Evolutionary conservation across 305 asterid genomes (phyloP).

Genomic region (Solanum hybrid): DNA sequence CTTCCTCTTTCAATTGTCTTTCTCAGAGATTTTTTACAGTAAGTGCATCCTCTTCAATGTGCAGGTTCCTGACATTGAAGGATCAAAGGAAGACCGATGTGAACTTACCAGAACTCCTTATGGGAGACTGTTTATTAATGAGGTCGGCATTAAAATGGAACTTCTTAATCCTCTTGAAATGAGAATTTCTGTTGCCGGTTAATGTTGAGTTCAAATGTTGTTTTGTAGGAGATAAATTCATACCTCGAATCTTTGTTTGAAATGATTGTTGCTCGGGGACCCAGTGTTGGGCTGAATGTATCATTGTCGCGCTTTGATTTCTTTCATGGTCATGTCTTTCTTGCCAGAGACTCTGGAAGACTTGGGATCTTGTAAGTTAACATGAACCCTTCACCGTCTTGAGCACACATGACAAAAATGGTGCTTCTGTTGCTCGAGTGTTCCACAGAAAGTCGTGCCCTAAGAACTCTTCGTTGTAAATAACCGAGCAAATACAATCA

Average conservation of each 20-base stretch:
- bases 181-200: background rate
- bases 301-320: constrained; percentile 78
- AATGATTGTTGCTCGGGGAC: constrained; percentile 62
- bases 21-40: background rate
- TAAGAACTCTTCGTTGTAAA: background rate
- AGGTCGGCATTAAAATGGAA: constrained; percentile 18
- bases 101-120: constrained; percentile 77
- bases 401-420: background rate
- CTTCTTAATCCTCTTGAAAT: background rate
- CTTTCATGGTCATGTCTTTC: constrained; percentile 84
- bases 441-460: background rate
- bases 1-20: background rate
- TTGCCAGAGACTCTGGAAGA: constrained; percentile 65
- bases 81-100: constrained; percentile 51
- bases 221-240: constrained; percentile 71
- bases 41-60: background rate
- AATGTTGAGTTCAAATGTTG: constrained; percentile 11
- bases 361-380: constrained; percentile 88
- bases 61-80: constrained; percentile 88
- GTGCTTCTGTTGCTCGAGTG: background rate
- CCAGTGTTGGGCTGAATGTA: constrained; percentile 60
- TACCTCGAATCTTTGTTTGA: constrained; percentile 55
- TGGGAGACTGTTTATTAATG: constrained; percentile 55
- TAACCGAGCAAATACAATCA: background rate
- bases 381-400: background rate